These are phyloP conservation scores for Kregervanrija fluxuum DNA, from an alignment of 805 yeast species.

Conservation along the genomic window DNA sequence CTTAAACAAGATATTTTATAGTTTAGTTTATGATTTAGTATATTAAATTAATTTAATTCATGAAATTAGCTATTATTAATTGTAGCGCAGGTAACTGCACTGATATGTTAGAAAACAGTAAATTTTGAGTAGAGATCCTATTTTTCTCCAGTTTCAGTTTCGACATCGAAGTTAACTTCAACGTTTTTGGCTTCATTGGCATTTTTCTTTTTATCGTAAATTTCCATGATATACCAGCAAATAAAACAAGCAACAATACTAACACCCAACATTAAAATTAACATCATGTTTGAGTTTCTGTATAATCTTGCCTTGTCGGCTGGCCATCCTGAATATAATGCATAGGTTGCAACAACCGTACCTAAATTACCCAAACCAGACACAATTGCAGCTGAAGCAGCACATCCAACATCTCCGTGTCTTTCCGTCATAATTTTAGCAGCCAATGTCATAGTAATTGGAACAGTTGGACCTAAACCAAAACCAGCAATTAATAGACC, in stretches of 20 bases:
- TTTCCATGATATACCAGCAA: constrained; percentile 19
- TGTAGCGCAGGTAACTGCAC: no score
- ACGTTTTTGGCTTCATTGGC: no score
- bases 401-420: constrained; percentile 81
- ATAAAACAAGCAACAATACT: constrained; percentile 49
- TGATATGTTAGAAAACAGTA: no score
- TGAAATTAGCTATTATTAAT: no score
- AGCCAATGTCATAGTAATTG: constrained; percentile 78
- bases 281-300: constrained; percentile 74
- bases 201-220: constrained; percentile 8
- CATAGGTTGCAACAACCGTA: constrained; percentile 78
- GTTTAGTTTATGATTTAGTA: no score
- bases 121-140: no score
- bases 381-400: constrained; percentile 75
- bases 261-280: constrained; percentile 68
- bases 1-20: neutral
- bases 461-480: constrained; percentile 88
- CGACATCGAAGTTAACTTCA: no score
- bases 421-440: constrained; percentile 64
- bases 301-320: constrained; percentile 56
- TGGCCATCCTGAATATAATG: constrained; percentile 84
- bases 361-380: constrained; percentile 86
- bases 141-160: no score
- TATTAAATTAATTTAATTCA: no score
- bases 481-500: constrained; percentile 79